Evolutionary conservation across 495 filamentous ascomycete species (phyloP).

Genomic region (Amniculicola lignicola): DNA sequence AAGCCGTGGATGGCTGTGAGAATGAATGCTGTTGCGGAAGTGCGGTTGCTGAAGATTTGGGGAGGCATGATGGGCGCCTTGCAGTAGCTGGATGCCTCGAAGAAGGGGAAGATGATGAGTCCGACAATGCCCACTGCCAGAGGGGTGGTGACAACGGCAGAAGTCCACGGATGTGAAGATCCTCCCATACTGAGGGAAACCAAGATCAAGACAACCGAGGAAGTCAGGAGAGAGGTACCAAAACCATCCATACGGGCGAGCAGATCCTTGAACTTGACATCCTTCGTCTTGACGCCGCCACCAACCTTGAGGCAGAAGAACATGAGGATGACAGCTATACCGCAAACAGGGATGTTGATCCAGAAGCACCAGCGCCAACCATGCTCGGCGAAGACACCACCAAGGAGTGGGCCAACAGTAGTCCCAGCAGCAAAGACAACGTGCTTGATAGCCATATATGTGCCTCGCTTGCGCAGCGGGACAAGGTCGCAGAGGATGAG

Average conservation of each 20-base stretch:
- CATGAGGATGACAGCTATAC: constrained; percentile 8
- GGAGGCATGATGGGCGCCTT: constrained; percentile 30
- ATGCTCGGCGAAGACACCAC: constrained; percentile 27
- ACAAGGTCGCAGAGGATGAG: constrained; percentile 24
- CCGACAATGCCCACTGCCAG: constrained; percentile 16
- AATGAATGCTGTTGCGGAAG: constrained; percentile 37
- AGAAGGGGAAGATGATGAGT: constrained; percentile 15
- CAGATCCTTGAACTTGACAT: not conserved
- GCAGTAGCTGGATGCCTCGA: constrained; percentile 20
- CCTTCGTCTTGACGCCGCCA: constrained; percentile 8
- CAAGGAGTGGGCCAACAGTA: constrained; percentile 19
- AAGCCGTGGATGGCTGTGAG: not conserved
- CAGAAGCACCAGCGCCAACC: constrained; percentile 30
- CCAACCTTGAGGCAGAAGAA: constrained; percentile 13
- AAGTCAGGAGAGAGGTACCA: constrained; percentile 11
- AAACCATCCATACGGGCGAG: constrained; percentile 4
- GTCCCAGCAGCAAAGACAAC: constrained; percentile 16
- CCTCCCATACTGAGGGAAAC: constrained; percentile 19
- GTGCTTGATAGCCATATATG: constrained; percentile 21
- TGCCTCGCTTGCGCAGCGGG: constrained; percentile 17
- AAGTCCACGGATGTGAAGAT: constrained; percentile 2
- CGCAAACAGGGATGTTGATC: constrained; percentile 28
- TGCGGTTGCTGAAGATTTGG: constrained; percentile 50
- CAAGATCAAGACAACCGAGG: constrained; percentile 9
- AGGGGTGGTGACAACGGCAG: not conserved